Percentiles rank a stretch among this genome's conserved stretches.
Evolutionary conservation across 192 early-diverging fungal species (phyloP).

Genomic region (Rhizoclosmatium sp.): DNA sequence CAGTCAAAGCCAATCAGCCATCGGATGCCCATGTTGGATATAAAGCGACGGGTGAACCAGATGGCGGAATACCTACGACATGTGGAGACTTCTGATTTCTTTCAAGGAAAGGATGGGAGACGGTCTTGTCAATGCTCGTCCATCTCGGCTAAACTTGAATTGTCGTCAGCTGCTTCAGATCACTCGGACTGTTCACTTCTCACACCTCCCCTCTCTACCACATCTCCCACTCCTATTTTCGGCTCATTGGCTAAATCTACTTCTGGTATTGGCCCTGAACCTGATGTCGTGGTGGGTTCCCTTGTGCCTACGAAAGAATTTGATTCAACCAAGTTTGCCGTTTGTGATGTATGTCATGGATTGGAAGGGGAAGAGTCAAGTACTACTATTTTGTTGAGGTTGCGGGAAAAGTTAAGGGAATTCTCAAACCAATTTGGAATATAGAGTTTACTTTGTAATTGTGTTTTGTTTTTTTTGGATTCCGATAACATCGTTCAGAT

Average conservation of each 20-base stretch:
- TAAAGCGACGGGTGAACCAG: background rate
- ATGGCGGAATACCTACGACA: background rate
- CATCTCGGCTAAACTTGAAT: background rate
- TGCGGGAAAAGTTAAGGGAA: background rate
- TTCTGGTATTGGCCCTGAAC: background rate
- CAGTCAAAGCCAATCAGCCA: background rate
- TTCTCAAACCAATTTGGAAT: background rate
- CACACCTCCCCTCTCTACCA: constrained; percentile 14
- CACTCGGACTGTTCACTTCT: constrained; percentile 8
- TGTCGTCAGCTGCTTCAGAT: constrained; percentile 8
- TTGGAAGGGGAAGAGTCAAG: background rate
- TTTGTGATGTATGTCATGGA: background rate
- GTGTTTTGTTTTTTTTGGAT: background rate
- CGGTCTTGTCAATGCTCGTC: background rate
- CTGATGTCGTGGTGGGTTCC: no score
- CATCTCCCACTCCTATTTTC: constrained; percentile 18
- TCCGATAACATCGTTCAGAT: background rate
- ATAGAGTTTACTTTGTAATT: background rate
- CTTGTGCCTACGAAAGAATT: no score
- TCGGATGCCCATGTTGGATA: background rate
- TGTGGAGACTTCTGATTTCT: background rate
- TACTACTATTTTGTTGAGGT: background rate
- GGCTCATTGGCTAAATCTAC: background rate
- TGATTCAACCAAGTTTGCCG: no score
- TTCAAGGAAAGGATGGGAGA: background rate